Evolutionary conservation across 2,329 filamentous ascomycete species (phyloP).

Genomic region (Neophaeococcomyces mojaviensis): DNA sequence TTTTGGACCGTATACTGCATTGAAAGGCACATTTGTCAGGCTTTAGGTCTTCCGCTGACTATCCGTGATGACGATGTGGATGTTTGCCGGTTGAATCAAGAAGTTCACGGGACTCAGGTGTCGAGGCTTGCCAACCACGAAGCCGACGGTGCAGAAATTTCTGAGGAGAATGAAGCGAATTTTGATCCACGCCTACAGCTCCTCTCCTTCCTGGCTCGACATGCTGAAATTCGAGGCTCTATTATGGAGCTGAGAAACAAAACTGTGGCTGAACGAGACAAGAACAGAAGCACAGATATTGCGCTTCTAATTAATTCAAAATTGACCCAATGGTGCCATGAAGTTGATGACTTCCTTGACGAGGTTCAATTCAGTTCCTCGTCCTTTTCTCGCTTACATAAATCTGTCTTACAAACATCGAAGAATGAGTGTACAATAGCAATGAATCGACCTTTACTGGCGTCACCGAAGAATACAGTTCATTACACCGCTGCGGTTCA

Average conservation of each 20-base stretch:
- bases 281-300: conserved; percentile 36
- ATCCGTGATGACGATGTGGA: conserved; percentile 53
- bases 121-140: too few relatives aligned
- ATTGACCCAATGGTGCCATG: conserved; percentile 47
- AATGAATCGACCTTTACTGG: conserved; percentile 44
- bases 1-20: conserved; percentile 53
- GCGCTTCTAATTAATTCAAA: conserved; percentile 43
- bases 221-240: conserved; percentile 43
- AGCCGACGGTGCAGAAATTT: too few relatives aligned
- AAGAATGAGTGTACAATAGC: conserved; percentile 47
- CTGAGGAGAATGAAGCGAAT: too few relatives aligned
- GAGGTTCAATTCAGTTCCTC: conserved; percentile 25
- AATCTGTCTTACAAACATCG: conserved; percentile 36
- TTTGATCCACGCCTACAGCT: conserved; percentile 29
- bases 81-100: conserved; percentile 47
- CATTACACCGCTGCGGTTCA: conserved; percentile 45
- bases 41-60: conserved; percentile 48
- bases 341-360: conserved; percentile 44
- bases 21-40: conserved; percentile 50
- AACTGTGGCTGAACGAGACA: conserved; percentile 39
- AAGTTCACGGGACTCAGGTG: conserved; percentile 32
- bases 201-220: conserved; percentile 38
- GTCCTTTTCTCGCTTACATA: conserved; percentile 30
- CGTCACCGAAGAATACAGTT: conserved; percentile 36
- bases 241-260: conserved; percentile 49